Evolutionary conservation across 768 basidiomycete species (phyloP).

Genomic region (Sporobolomyces phaffii): DNA sequence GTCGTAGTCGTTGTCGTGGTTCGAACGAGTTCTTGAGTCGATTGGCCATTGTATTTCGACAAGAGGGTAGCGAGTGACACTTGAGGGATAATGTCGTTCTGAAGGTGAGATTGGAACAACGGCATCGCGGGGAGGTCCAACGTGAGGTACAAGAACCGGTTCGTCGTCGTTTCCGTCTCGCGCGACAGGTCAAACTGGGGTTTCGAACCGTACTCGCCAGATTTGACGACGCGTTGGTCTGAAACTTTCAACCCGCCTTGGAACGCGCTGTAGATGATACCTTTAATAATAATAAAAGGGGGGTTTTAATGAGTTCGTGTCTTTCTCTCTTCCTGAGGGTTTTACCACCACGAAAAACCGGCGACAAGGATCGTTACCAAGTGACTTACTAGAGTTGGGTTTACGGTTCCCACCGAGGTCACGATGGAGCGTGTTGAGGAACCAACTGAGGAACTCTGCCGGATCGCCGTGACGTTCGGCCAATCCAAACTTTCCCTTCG

Average conservation of each 20-base stretch:
- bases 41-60: constrained; percentile 86
- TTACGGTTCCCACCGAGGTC: constrained; percentile 93
- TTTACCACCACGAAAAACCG: no score
- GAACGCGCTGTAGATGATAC: constrained; percentile 85
- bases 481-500: constrained; percentile 83
- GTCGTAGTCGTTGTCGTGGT: not conserved
- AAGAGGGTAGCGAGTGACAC: constrained; percentile 83
- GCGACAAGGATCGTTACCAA: no score
- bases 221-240: constrained; percentile 84
- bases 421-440: constrained; percentile 85
- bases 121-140: constrained; percentile 97
- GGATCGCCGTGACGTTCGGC: constrained; percentile 76
- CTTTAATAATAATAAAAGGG: no score
- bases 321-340: no score
- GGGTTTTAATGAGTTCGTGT: no score
- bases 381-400: constrained; percentile 71
- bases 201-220: constrained; percentile 67
- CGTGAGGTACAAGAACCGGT: constrained; percentile 92
- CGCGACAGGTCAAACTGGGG: constrained; percentile 90
- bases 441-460: constrained; percentile 89
- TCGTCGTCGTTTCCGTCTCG: constrained; percentile 76
- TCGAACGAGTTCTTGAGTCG: constrained; percentile 55
- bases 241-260: constrained; percentile 90
- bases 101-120: constrained; percentile 87
- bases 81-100: constrained; percentile 99